These are phyloP conservation scores for Magnolia sinica DNA, from an alignment of 164 flowering plant genomes.

Conservation along the genomic window DNA sequence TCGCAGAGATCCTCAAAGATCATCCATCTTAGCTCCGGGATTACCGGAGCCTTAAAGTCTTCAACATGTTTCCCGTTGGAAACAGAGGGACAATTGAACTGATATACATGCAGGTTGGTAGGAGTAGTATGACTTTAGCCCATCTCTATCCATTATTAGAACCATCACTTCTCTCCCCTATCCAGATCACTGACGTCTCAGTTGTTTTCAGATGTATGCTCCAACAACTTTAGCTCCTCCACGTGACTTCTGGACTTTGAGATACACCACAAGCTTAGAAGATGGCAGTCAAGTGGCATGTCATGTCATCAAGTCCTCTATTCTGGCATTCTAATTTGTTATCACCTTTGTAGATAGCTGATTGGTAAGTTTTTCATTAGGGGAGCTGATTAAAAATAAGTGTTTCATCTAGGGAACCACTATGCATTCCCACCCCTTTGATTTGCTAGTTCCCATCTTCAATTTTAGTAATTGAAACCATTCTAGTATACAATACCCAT, in stretches of 20 bases:
- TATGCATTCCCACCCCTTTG: too few relatives aligned
- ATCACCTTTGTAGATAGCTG: not conserved
- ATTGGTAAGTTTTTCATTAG: not conserved
- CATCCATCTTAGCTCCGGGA: slow-evolving; percentile 96
- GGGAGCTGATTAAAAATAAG: too few relatives aligned
- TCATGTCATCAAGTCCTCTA: not conserved
- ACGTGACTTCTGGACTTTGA: too few relatives aligned
- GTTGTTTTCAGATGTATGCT: too few relatives aligned
- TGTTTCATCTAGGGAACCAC: too few relatives aligned
- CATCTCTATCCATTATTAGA: not conserved
- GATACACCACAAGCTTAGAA: too few relatives aligned
- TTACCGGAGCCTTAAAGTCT: slow-evolving; percentile 88
- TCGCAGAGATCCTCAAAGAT: slow-evolving; percentile 94
- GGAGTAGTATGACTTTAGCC: not conserved
- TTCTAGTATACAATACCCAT: not conserved
- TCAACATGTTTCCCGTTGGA: slow-evolving; percentile 79
- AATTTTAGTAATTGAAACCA: too few relatives aligned
- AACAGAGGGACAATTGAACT: slow-evolving; percentile 89
- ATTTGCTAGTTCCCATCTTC: too few relatives aligned
- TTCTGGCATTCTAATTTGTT: not conserved
- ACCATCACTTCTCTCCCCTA: slow-evolving; percentile 2
- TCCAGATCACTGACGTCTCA: too few relatives aligned
- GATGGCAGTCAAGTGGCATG: slow-evolving; percentile 94
- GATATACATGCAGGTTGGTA: too few relatives aligned
- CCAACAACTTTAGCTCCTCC: too few relatives aligned